Evolutionary conservation across 169 alveolate species (phyloP).

Genomic region (Eimeria sp.): DNA sequence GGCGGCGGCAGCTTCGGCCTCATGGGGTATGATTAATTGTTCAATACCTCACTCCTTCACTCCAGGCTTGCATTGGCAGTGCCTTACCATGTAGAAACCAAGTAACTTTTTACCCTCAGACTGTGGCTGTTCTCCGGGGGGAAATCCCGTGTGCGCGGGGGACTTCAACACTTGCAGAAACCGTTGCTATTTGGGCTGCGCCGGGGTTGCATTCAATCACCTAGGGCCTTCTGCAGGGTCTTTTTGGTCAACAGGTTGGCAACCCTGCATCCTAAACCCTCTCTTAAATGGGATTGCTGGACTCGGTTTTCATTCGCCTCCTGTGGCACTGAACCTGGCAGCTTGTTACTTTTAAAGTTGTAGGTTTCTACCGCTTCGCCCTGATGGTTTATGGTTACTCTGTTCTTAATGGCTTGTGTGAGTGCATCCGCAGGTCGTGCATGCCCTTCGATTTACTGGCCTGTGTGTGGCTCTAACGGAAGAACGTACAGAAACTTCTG

Average conservation of each 20-base stretch:
- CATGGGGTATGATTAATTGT: conserved; percentile 7
- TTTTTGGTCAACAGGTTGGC: background rate
- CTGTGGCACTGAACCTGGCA: background rate
- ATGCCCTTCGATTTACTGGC: conserved; percentile 18
- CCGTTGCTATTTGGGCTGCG: conserved; percentile 39
- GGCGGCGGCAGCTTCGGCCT: background rate
- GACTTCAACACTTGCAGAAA: background rate
- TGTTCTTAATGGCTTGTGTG: background rate
- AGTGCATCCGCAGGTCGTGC: background rate
- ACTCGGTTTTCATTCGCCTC: background rate
- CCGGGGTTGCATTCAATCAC: background rate
- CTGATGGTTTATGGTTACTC: background rate
- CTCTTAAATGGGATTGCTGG: background rate
- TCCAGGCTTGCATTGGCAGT: background rate
- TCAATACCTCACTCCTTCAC: background rate
- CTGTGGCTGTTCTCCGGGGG: conserved; percentile 31
- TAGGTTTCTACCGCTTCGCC: background rate
- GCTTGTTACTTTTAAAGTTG: background rate
- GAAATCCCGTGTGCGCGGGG: conserved; percentile 52
- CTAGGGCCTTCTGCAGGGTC: background rate
- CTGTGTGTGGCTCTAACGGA: conserved; percentile 74
- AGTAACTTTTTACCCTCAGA: background rate
- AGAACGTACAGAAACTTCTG: conserved; percentile 53
- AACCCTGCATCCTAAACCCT: background rate
- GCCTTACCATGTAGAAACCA: background rate